Percentiles rank a stretch among this genome's conserved stretches.
phyloP scores from a whole-genome alignment of 2,329 filamentous ascomycete genomes.

The Drechslerella stenobrocha region DNA sequence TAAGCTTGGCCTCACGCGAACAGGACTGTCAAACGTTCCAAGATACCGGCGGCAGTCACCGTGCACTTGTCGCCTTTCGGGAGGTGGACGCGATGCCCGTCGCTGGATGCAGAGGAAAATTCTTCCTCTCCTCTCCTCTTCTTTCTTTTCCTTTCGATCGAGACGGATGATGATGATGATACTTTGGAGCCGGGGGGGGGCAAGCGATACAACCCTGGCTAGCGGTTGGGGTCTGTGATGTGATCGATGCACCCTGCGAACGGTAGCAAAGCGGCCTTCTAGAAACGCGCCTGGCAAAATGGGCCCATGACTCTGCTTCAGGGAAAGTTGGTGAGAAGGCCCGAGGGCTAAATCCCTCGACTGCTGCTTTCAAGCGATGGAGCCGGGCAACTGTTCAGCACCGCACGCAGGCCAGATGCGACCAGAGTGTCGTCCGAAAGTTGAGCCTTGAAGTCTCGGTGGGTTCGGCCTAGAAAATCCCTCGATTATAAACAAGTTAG shows the following conservation, averaged over 20 bases:
- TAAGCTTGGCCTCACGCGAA: conserved; percentile 47
- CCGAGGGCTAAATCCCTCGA: conserved; percentile 1
- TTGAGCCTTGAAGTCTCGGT: conserved; percentile 17
- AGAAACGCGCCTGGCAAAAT: conserved; percentile 24
- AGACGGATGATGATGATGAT: neutral
- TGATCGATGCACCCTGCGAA: conserved; percentile 15
- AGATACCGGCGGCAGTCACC: conserved; percentile 7
- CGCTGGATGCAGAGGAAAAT: conserved; percentile 19
- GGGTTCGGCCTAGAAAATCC: conserved; percentile 9
- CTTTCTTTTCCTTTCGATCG: conserved; percentile 16
- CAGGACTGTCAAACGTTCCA: conserved; percentile 22
- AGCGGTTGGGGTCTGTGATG: conserved; percentile 20
- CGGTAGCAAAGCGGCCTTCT: conserved; percentile 14
- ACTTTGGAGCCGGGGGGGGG: conserved; percentile 17
- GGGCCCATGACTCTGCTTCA: neutral
- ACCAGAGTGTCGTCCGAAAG: neutral
- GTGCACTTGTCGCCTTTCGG: conserved; percentile 23
- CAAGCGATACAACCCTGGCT: conserved; percentile 40
- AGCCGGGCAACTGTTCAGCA: conserved; percentile 3
- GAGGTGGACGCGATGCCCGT: conserved; percentile 45
- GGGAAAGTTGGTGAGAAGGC: neutral
- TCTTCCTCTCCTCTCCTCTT: conserved; percentile 7
- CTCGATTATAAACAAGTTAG: conserved; percentile 28
- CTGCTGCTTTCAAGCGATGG: neutral
- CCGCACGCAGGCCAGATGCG: no score